Evolutionary conservation across 352 stramenopile genomes (phyloP), one percentile per base, ranked within the genome.

Genomic region (Globisporangium lucens): DNA sequence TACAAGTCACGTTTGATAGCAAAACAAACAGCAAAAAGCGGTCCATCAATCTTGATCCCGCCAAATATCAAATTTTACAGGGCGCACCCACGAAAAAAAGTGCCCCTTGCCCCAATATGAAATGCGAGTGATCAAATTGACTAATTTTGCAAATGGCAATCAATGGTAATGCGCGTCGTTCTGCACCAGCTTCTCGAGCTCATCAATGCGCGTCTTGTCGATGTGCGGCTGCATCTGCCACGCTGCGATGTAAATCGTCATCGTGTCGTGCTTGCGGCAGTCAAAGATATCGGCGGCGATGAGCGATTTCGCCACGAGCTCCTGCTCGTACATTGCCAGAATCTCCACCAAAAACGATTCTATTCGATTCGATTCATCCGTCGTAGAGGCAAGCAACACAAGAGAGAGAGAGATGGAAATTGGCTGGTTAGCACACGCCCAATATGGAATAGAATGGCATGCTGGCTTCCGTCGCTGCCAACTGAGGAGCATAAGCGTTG

Each of bases 161-260:
- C 22, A 68, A 41, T 72, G 68, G 63, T 92, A 90, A 53, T 90
- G 78, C 17, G 66, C 57, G 36, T 91, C 85, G 58, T 90, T 86
- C 63, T 87, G 75, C 55, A 93, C 73, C 35, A 91, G 61, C 41
- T 75, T 72, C 58, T 88, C 71, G 9, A 93, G 69, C 70, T 93
- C 85, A 17, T 90, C 80, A 8, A 93, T 73, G 24, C 83, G 85
- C 43, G 66, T 59, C 8, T 76, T 76, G 65, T 92, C 75, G 38
- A 95, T 75, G 36, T 90, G 83, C 17, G 87, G 84, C 76, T 95
- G 87, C 87, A 95, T 95, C 71, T 95, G 85, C 87, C 87, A 94
- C 8, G 84, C 85, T 4, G 87, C 84, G 51, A 95, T 74, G 66
- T 95, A 95, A 1, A 95, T 20, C 9, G 78, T 90, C 64, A 91